A percentile compares a stretch with the other conserved stretches of the same genome.
Evolutionary conservation across 768 basidiomycete species (phyloP).

Genomic region (Candolleomyces aberdarensis): DNA sequence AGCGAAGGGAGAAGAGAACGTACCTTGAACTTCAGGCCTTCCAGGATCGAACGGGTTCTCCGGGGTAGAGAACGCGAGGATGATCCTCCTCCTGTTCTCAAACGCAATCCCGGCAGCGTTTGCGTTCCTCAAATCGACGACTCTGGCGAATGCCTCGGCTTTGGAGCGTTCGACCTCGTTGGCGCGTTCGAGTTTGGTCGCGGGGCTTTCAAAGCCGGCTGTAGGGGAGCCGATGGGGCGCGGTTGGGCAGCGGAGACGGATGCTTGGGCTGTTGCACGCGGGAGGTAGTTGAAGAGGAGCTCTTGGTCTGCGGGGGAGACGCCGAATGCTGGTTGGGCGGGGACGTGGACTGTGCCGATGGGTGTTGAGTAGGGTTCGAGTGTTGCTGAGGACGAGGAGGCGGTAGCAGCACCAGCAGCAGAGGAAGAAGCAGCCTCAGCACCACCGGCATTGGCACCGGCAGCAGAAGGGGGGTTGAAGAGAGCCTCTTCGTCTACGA

Average conservation of each 20-base stretch:
- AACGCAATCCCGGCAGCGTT: constrained; percentile 83
- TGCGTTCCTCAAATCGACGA: constrained; percentile 85
- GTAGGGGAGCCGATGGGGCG: neutral
- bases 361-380: constrained; percentile 14
- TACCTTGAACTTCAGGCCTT: constrained; percentile 88
- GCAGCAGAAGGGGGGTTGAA: constrained; percentile 17
- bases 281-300: constrained; percentile 71
- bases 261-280: constrained; percentile 37
- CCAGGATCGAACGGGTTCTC: constrained; percentile 74
- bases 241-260: constrained; percentile 10
- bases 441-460: too few relatives aligned
- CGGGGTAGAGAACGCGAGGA: constrained; percentile 72
- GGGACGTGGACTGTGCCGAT: constrained; percentile 48
- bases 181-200: constrained; percentile 7
- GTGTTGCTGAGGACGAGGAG: neutral
- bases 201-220: neutral
- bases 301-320: constrained; percentile 54
- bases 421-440: too few relatives aligned
- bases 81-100: constrained; percentile 80
- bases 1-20: constrained; percentile 15
- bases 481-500: constrained; percentile 56
- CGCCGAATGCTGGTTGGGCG: constrained; percentile 57
- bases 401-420: constrained; percentile 16
- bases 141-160: constrained; percentile 55
- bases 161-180: constrained; percentile 36